phyloP scores from a whole-genome alignment of 164 flowering plant species.

The Pachysandra terminalis region DNA sequence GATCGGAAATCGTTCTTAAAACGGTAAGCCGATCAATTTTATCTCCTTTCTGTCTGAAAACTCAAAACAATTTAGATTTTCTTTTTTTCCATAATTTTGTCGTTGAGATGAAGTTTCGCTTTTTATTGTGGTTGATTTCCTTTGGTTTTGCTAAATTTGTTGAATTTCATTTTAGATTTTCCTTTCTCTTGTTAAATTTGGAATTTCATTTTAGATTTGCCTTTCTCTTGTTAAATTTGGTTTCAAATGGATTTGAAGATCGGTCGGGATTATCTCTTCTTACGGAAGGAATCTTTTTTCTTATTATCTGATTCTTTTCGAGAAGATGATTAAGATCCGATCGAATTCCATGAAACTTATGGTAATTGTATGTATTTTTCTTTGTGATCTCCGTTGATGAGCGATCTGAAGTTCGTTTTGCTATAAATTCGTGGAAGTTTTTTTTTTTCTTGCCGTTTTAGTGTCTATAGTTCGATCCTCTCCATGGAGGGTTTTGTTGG shows the following conservation, averaged over 20 bases:
- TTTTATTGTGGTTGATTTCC: background rate
- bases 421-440: background rate
- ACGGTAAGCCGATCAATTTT: slow-evolving; percentile 7
- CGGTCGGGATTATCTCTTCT: background rate
- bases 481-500: background rate
- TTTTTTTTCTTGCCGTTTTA: background rate
- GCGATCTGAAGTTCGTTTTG: background rate
- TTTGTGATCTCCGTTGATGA: background rate
- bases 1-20: background rate
- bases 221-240: background rate
- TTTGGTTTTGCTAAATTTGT: slow-evolving; percentile 4
- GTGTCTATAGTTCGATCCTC: background rate
- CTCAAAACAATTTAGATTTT: background rate
- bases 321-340: slow-evolving; percentile 4
- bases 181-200: background rate
- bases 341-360: background rate
- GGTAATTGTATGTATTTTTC: slow-evolving; percentile 5
- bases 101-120: background rate
- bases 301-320: background rate
- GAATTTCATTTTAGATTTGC: background rate
- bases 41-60: background rate
- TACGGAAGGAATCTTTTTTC: background rate
- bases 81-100: background rate
- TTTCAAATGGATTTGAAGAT: slow-evolving; percentile 4
- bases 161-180: background rate